Evolutionary conservation across 805 yeast species (phyloP).

Genomic region (Nakazawaea anatomiae): DNA sequence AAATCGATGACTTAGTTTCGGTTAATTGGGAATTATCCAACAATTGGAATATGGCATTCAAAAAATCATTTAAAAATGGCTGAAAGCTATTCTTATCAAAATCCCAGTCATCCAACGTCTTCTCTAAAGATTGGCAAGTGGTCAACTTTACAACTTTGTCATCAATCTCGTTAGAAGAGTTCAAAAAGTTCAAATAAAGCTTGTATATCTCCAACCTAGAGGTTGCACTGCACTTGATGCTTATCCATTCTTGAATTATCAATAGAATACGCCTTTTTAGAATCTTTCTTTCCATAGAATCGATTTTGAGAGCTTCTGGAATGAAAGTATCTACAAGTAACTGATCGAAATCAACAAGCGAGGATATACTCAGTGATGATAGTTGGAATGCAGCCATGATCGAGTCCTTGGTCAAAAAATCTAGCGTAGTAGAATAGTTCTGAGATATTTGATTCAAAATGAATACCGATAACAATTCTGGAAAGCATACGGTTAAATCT

Average conservation of each 20-base stretch:
- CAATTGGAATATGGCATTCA: slow-evolving; percentile 42
- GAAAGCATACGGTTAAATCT: slow-evolving; percentile 62
- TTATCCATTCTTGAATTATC: slow-evolving; percentile 76
- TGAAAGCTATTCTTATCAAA: slow-evolving; percentile 63
- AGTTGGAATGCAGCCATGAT: slow-evolving; percentile 79
- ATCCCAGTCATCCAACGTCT: slow-evolving; percentile 81
- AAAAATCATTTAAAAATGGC: slow-evolving; percentile 53
- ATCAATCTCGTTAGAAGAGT: slow-evolving; percentile 37
- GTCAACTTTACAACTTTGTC: slow-evolving; percentile 82
- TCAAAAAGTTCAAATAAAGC: slow-evolving; percentile 41
- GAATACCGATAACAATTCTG: slow-evolving; percentile 45
- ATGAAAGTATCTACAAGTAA: slow-evolving; percentile 53
- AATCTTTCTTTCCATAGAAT: slow-evolving; percentile 49
- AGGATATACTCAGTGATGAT: slow-evolving; percentile 60
- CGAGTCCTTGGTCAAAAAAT: slow-evolving; percentile 69
- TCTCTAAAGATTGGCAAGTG: slow-evolving; percentile 62
- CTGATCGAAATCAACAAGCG: slow-evolving; percentile 62
- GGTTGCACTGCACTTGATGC: slow-evolving; percentile 54
- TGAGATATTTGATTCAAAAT: slow-evolving; percentile 54
- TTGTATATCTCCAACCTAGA: slow-evolving; percentile 55
- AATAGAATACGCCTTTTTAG: slow-evolving; percentile 73
- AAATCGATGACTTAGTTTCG: slow-evolving; percentile 71
- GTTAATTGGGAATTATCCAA: slow-evolving; percentile 48
- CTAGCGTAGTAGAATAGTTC: slow-evolving; percentile 25
- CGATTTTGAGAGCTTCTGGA: slow-evolving; percentile 53